Base-by-base conservation (phyloP, 2,329 filamentous ascomycete species). In the Lomentospora prolificans region DNA sequence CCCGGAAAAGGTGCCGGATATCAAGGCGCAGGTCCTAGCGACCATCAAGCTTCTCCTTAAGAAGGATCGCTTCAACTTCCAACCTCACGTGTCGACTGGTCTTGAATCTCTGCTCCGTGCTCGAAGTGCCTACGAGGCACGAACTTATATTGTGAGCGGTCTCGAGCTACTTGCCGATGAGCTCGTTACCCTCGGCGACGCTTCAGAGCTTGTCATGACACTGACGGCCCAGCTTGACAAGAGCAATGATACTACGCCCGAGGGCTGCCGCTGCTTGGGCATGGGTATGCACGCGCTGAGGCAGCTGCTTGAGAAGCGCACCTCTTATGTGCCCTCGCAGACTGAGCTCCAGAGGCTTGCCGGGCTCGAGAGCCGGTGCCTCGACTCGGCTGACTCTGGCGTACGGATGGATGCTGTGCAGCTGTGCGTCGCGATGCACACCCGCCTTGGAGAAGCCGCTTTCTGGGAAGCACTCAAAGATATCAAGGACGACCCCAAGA, bases 351-450 rank as follows among this genome's bases (percentile, higher is more conserved):
- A 64, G 0, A 73, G 71, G 54, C 72, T 85, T 33, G 72, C 77
- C 2, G 67, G 61, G 8, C 70, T 85, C 22, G 74, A 80, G 3
- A 70, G 70, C n/a, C 72, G 75, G 48, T 85, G 81, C 60, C 72
- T 86, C 17, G 80, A 82, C 59, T 83, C 79, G 60, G 65, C 71
- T 25, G 81, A 85, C 63, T 83, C 80, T 51, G 81, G 78, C 5
- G 82, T 86, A 6, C 75, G 82, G 41, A 87, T 89, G 76, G 87
- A 88, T 58, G 85, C 87, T n/a, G 85, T 90, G 50, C 83, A 89
- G 65, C 75, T 90, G n/a, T 90, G 87, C 62, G 83, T 90, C 25
- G 82, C 84, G 57, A 70, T 90, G 58, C 86, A 90, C 65, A 74
- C 76, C 50, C 70, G 79, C 9, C 75, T 86, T 7, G 82, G 82